phyloP scores from a whole-genome alignment of 2,329 filamentous ascomycete species.

The Talaromyces verruculosus region DNA sequence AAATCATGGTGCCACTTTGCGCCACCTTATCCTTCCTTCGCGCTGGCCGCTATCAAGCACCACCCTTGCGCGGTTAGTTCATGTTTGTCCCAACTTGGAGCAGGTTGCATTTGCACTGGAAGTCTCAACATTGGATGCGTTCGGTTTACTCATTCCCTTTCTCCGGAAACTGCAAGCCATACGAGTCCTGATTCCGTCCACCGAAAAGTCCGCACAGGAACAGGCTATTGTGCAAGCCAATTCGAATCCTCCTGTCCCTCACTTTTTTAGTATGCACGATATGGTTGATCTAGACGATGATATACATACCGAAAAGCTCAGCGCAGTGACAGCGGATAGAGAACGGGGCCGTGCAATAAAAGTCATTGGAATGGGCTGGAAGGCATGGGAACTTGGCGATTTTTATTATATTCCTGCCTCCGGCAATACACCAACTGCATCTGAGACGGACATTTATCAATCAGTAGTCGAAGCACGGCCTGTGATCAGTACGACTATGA shows the following conservation, averaged over 20 bases:
- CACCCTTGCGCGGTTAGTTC: conserved; percentile 53
- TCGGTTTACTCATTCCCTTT: conserved; percentile 42
- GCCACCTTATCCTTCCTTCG: conserved; percentile 58
- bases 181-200: conserved; percentile 40
- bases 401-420: conserved; percentile 36
- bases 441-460: not conserved
- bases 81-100: conserved; percentile 57
- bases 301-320: conserved; percentile 33
- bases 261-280: conserved; percentile 26
- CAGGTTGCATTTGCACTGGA: conserved; percentile 57
- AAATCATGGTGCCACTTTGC: conserved; percentile 53
- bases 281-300: conserved; percentile 41
- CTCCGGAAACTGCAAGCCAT: conserved; percentile 43
- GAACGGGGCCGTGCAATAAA: conserved; percentile 35
- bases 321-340: conserved; percentile 34
- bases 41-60: conserved; percentile 54
- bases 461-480: not conserved
- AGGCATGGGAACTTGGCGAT: conserved; percentile 39
- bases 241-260: not conserved
- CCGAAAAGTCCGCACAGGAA: conserved; percentile 6
- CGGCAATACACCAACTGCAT: conserved; percentile 7
- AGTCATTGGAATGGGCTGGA: conserved; percentile 41
- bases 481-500: not conserved
- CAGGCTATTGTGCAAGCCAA: not conserved
- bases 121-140: conserved; percentile 39